A percentile compares a stretch with the other conserved stretches of the same genome.
Evolutionary conservation across 108 stramenopile species (phyloP).

Genomic region (Cylindrotheca closterium): DNA sequence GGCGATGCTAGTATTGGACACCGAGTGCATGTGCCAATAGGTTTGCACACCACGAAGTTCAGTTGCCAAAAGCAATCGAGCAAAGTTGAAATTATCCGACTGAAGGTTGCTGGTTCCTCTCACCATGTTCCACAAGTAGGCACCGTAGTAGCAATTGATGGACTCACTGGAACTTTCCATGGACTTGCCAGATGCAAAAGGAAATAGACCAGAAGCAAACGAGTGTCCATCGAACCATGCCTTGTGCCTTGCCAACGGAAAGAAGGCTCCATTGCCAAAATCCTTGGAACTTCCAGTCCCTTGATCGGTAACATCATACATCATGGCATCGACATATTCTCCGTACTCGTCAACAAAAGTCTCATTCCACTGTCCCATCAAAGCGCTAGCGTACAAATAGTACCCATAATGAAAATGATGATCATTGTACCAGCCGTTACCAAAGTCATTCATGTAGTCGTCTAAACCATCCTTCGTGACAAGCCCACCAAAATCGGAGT

Average conservation of each 20-base stretch:
- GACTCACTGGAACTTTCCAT: slow-evolving; percentile 96
- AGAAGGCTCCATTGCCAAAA: slow-evolving; percentile 44
- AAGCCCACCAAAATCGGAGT: slow-evolving; percentile 44
- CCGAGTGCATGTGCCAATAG: slow-evolving; percentile 86
- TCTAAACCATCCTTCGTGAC: slow-evolving; percentile 31
- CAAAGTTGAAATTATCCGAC: slow-evolving; percentile 62
- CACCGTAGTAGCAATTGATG: slow-evolving; percentile 92
- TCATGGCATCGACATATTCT: slow-evolving; percentile 57
- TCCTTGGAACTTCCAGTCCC: slow-evolving; percentile 17
- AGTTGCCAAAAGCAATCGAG: slow-evolving; percentile 70
- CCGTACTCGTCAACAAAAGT: slow-evolving; percentile 62
- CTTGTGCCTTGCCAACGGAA: slow-evolving; percentile 73
- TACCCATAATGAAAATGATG: slow-evolving; percentile 79
- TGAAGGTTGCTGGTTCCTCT: neutral
- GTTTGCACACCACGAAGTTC: slow-evolving; percentile 82
- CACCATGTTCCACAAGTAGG: slow-evolving; percentile 83
- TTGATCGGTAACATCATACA: slow-evolving; percentile 70
- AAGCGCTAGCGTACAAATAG: slow-evolving; percentile 66
- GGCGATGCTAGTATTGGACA: neutral
- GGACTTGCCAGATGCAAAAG: slow-evolving; percentile 87
- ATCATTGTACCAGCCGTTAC: slow-evolving; percentile 50
- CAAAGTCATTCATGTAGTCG: slow-evolving; percentile 35
- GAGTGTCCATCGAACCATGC: slow-evolving; percentile 88
- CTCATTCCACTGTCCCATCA: slow-evolving; percentile 52
- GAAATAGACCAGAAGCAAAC: slow-evolving; percentile 79